Conservation (phyloP, 208 protist genomes). For the Trypanosoma congolense region DNA sequence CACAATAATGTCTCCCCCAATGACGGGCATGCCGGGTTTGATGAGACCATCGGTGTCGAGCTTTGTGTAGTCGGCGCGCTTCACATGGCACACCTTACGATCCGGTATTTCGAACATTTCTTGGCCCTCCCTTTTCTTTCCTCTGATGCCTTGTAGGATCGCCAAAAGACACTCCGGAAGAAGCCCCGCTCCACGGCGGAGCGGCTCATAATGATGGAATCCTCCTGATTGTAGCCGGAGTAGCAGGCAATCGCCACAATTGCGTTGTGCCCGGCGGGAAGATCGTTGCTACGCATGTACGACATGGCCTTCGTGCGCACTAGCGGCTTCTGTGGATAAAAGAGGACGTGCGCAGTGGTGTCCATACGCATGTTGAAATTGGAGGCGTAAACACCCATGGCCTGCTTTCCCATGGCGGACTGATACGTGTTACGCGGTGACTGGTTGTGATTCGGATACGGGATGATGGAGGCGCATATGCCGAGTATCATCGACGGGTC, state of each 20-base stretch:
- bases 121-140: constrained; percentile 56
- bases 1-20: constrained; percentile 93
- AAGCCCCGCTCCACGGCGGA: constrained; percentile 93
- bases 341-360: constrained; percentile 92
- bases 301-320: constrained; percentile 90
- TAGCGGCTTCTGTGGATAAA: constrained; percentile 95
- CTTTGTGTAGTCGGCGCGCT: constrained; percentile 93
- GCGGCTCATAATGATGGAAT: constrained; percentile 97
- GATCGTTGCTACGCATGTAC: constrained; percentile 91
- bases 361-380: constrained; percentile 95
- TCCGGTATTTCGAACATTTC: constrained; percentile 94
- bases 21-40: constrained; percentile 76
- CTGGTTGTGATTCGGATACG: constrained; percentile 97
- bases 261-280: constrained; percentile 95
- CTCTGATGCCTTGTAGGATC: constrained; percentile 88
- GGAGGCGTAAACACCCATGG: constrained; percentile 93
- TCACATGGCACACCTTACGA: constrained; percentile 70
- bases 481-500: constrained; percentile 97
- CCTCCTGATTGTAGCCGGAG: constrained; percentile 98
- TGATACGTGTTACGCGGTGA: constrained; percentile 96
- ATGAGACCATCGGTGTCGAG: constrained; percentile 94
- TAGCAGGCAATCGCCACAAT: constrained; percentile 96
- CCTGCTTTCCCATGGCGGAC: constrained; percentile 96
- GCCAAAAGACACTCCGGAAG: constrained; percentile 87
- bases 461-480: constrained; percentile 94